Conservation (phyloP, 2,329 filamentous ascomycete species). For the Colletotrichum salicis region DNA sequence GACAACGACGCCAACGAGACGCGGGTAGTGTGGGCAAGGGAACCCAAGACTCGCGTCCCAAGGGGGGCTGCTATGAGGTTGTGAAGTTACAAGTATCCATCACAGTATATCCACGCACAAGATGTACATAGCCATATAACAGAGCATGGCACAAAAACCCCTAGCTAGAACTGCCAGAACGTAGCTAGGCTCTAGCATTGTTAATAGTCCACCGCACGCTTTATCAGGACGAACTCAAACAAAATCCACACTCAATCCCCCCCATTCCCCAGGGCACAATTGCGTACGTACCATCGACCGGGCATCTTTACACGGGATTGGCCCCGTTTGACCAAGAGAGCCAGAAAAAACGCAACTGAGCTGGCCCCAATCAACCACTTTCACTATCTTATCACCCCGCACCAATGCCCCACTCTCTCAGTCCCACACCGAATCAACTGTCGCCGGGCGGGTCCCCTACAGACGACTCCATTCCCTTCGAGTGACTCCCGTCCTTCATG, state of each 20-base stretch:
- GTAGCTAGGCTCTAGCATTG: background rate
- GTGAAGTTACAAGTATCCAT: no score
- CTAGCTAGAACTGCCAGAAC: background rate
- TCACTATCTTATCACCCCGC: constrained; percentile 37
- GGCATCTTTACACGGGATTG: background rate
- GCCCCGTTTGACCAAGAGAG: background rate
- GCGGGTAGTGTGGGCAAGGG: background rate
- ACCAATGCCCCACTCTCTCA: constrained; percentile 14
- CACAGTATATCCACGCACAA: background rate
- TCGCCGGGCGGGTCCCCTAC: constrained; percentile 13
- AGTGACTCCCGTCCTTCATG: constrained; percentile 21
- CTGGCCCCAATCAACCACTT: constrained; percentile 30
- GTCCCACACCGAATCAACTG: constrained; percentile 31
- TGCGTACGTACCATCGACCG: background rate
- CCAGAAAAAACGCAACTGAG: constrained; percentile 27
- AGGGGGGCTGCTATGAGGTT: background rate
- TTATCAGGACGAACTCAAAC: constrained; percentile 1
- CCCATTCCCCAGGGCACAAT: background rate
- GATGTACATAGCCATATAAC: background rate
- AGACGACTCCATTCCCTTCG: background rate
- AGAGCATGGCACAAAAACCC: background rate
- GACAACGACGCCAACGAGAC: constrained; percentile 9
- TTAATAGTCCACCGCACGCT: background rate
- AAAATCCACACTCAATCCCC: background rate
- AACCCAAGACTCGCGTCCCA: no score